These are phyloP conservation scores for Apophysomyces elegans DNA, from an alignment of 371 early-diverging fungal genomes.

Conservation along the genomic window DNA sequence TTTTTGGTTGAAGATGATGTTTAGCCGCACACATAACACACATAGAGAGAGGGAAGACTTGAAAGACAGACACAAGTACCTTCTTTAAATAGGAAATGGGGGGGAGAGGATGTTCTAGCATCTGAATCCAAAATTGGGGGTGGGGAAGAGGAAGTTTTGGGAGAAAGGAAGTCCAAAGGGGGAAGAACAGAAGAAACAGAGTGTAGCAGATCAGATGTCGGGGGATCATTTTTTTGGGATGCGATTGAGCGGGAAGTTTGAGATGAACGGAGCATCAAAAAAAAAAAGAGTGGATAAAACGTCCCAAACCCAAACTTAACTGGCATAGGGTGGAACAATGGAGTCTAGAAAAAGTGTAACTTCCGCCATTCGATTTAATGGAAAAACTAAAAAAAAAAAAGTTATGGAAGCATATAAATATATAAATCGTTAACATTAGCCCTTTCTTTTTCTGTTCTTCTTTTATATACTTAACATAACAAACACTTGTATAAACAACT, in stretches of 20 bases:
- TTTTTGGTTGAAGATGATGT: too few species aligned
- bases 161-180: neutral
- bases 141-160: too few species aligned
- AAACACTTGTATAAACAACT: neutral
- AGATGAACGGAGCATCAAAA: neutral
- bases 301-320: slow-evolving; percentile 2
- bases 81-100: too few species aligned
- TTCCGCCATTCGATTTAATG: neutral
- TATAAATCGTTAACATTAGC: too few species aligned
- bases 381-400: neutral
- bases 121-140: too few species aligned
- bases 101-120: too few species aligned
- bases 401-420: too few species aligned
- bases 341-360: neutral
- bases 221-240: neutral
- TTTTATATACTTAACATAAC: neutral
- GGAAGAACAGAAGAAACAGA: slow-evolving; percentile 4
- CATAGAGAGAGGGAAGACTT: too few species aligned
- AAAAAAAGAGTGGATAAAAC: neutral
- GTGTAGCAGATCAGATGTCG: slow-evolving; percentile 12
- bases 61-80: too few species aligned
- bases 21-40: too few species aligned
- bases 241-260: neutral
- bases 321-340: slow-evolving; percentile 7
- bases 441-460: slow-evolving; percentile 1